These are phyloP conservation scores for Gentiana straminea DNA, from an alignment of 257 asterid species.

Conservation along the genomic window DNA sequence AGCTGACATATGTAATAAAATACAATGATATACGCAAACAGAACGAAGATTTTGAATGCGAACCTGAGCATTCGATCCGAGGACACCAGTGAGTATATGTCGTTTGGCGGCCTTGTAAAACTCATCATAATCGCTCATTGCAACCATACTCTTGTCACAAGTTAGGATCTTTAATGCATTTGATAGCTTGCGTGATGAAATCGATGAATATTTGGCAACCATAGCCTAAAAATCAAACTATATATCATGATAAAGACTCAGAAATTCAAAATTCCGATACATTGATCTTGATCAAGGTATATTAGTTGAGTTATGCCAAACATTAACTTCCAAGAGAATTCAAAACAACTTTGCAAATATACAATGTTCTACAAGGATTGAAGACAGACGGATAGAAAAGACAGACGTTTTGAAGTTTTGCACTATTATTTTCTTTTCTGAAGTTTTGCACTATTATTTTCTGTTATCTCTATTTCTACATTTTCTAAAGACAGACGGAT, in stretches of 20 bases:
- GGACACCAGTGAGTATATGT: conserved; percentile 44
- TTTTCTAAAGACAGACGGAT: no score
- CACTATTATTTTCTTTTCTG: no score
- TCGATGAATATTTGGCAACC: conserved; percentile 63
- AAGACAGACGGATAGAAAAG: no score
- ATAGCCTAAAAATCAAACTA: conserved; percentile 48
- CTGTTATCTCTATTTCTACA: no score
- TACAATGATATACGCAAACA: background rate
- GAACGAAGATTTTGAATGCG: background rate
- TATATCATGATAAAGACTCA: conserved; percentile 5
- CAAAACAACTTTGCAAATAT: no score
- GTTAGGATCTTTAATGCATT: conserved; percentile 71
- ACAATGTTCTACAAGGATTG: no score
- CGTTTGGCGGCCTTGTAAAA: conserved; percentile 48
- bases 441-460: no score
- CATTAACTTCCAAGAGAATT: no score
- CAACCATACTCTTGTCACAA: conserved; percentile 50
- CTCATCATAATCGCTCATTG: conserved; percentile 72
- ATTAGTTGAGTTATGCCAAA: no score
- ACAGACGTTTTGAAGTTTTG: no score
- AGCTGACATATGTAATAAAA: background rate
- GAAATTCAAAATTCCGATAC: conserved; percentile 1
- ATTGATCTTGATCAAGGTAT: background rate
- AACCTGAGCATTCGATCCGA: conserved; percentile 82
- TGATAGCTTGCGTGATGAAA: conserved; percentile 79